Conservation (phyloP, 2,329 filamentous ascomycete species). For the Trichoderma atroviride region DNA sequence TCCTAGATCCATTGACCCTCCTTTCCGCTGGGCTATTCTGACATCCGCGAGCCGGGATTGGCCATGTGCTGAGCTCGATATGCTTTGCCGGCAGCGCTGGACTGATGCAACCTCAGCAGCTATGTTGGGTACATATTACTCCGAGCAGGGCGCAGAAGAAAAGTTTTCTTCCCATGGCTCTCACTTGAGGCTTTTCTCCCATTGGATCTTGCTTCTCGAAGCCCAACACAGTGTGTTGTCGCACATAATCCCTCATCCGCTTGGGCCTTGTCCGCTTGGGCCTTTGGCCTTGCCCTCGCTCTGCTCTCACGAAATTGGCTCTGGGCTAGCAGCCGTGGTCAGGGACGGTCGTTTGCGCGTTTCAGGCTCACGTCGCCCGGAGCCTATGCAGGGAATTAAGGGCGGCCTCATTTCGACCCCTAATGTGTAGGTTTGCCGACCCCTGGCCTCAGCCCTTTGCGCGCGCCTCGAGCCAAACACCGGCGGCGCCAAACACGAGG, state of each 20-base stretch:
- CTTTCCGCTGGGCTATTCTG: constrained; percentile 25
- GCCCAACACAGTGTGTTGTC: constrained; percentile 8
- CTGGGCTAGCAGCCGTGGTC: not conserved
- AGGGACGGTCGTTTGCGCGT: constrained; percentile 2
- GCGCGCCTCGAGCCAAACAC: constrained; percentile 18
- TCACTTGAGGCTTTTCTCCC: constrained; percentile 7
- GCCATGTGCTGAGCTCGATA: constrained; percentile 23
- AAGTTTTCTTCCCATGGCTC: not conserved
- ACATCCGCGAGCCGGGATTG: constrained; percentile 23
- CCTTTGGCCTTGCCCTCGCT: not conserved
- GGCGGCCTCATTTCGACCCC: constrained; percentile 13
- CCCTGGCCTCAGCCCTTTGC: constrained; percentile 16
- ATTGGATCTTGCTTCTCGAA: not conserved
- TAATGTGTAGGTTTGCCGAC: constrained; percentile 11
- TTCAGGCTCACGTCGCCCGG: constrained; percentile 1
- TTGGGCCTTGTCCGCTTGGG: not conserved
- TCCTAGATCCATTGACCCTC: constrained; percentile 25
- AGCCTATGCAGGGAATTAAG: constrained; percentile 3
- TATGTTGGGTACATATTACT: not conserved
- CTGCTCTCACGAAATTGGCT: not conserved
- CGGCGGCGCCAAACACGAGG: constrained; percentile 11
- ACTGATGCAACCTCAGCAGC: constrained; percentile 21
- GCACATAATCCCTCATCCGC: constrained; percentile 23
- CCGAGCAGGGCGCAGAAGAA: not conserved
- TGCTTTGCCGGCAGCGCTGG: constrained; percentile 9